Conservation (phyloP, 768 basidiomycete species). For the Mycena vitilis region DNA sequence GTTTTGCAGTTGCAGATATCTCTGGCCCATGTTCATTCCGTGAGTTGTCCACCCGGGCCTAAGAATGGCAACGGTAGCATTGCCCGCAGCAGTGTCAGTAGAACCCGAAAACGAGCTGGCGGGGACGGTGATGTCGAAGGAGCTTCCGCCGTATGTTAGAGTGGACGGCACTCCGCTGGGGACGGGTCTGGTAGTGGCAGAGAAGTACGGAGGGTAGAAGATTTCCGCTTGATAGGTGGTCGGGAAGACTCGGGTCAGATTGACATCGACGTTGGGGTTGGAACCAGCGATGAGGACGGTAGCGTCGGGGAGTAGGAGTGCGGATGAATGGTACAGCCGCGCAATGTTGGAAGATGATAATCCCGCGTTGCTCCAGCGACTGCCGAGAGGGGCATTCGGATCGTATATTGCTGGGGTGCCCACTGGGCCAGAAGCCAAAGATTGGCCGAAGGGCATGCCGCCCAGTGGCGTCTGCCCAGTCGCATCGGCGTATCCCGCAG, state of each 20-base stretch:
- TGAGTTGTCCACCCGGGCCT: conserved; percentile 74
- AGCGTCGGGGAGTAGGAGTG: conserved; percentile 75
- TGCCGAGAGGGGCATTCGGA: conserved; percentile 69
- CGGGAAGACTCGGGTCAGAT: conserved; percentile 53
- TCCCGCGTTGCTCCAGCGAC: conserved; percentile 71
- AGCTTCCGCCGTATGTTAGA: conserved; percentile 71
- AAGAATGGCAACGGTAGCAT: conserved; percentile 69
- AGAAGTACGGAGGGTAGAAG: conserved; percentile 82
- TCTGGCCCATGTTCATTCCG: conserved; percentile 72
- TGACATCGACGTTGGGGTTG: conserved; percentile 77
- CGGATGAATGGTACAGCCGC: conserved; percentile 86
- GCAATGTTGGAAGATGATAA: conserved; percentile 67
- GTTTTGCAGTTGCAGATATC: conserved; percentile 72
- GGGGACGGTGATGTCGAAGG: conserved; percentile 67
- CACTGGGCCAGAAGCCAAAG: conserved; percentile 77
- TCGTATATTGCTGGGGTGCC: conserved; percentile 79
- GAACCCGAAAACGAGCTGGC: conserved; percentile 58
- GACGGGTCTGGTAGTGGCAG: conserved; percentile 60
- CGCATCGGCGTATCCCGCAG: conserved; percentile 77
- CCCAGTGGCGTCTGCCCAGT: conserved; percentile 44
- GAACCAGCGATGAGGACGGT: conserved; percentile 78
- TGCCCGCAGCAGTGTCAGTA: conserved; percentile 63
- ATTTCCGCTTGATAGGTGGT: conserved; percentile 72
- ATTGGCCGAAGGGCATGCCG: conserved; percentile 66
- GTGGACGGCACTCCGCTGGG: conserved; percentile 65